Evolutionary conservation across 768 basidiomycete species (phyloP).

Genomic region (Phlegmacium glaucopus): DNA sequence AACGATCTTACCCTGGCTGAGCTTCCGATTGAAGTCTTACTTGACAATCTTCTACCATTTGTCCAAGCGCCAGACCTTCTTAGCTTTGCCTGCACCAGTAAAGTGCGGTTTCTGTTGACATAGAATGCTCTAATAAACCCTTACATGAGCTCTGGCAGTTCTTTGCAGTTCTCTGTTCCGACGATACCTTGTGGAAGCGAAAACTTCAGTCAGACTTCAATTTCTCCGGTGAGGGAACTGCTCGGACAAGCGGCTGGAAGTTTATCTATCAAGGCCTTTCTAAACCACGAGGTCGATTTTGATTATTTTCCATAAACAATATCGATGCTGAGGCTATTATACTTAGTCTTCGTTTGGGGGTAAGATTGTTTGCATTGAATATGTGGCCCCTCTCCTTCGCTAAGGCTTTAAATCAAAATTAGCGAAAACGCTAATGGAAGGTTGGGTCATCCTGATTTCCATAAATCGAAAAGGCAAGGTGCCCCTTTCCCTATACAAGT

Average conservation of each 20-base stretch:
- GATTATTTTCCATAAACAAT: neutral
- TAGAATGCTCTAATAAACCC: neutral
- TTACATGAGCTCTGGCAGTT: conserved; percentile 27
- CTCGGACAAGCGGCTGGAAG: conserved; percentile 76
- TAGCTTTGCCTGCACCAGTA: conserved; percentile 58
- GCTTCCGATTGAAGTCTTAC: conserved; percentile 72
- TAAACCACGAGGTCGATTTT: conserved; percentile 59
- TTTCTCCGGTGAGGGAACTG: conserved; percentile 68
- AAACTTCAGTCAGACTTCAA: conserved; percentile 72
- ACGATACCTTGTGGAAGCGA: conserved; percentile 79
- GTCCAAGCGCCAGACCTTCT: conserved; percentile 55
- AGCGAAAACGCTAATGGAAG: conserved; percentile 65
- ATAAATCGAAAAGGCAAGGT: conserved; percentile 27
- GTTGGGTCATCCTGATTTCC: conserved; percentile 48
- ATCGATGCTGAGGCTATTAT: neutral
- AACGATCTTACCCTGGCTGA: conserved; percentile 31
- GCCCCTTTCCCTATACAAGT: conserved; percentile 68
- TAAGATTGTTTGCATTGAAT: conserved; percentile 19
- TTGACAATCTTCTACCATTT: conserved; percentile 66
- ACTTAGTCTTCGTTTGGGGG: conserved; percentile 51
- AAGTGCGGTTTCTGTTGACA: conserved; percentile 25
- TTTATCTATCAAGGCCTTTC: conserved; percentile 71
- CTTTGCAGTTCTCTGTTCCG: conserved; percentile 57
- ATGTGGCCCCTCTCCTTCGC: neutral
- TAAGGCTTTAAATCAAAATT: conserved; percentile 3